Percentiles rank a stretch among this genome's conserved stretches.
Evolutionary conservation across 441 rosid genomes (phyloP).

Genomic region (Codiaeum variegatum): DNA sequence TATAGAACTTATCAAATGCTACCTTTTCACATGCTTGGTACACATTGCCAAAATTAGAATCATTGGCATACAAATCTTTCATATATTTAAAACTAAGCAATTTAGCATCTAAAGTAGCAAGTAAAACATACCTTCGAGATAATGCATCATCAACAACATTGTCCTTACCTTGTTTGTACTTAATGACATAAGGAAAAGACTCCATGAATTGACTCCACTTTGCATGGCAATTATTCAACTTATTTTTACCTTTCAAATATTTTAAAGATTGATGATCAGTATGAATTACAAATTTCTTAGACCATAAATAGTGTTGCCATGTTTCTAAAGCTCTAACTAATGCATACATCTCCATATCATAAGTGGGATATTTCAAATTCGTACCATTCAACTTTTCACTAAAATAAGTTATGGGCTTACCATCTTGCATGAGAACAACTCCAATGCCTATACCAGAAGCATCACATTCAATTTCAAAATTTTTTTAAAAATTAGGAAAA

Average conservation of each 20-base stretch:
- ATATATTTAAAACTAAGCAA: not conserved
- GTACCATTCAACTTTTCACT: not conserved
- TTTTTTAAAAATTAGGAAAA: too few species aligned
- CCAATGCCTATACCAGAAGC: too few species aligned
- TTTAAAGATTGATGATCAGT: too few species aligned
- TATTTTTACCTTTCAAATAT: not conserved
- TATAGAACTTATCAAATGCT: not conserved
- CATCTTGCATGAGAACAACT: too few species aligned
- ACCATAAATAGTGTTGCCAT: not conserved
- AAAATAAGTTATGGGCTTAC: not conserved
- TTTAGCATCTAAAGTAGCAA: not conserved
- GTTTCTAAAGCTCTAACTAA: not conserved
- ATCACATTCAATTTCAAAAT: too few species aligned
- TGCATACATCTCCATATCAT: not conserved
- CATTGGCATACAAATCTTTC: not conserved
- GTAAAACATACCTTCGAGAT: not conserved
- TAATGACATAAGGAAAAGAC: not conserved
- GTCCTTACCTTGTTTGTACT: not conserved
- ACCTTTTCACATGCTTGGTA: not conserved
- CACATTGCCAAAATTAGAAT: too few species aligned
- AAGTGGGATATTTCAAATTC: not conserved
- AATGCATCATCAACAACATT: not conserved
- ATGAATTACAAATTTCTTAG: not conserved
- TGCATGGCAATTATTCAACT: not conserved
- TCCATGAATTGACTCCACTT: not conserved